Base-by-base conservation (phyloP, 2,329 filamentous ascomycete species). In the Hypoxylon sp. region DNA sequence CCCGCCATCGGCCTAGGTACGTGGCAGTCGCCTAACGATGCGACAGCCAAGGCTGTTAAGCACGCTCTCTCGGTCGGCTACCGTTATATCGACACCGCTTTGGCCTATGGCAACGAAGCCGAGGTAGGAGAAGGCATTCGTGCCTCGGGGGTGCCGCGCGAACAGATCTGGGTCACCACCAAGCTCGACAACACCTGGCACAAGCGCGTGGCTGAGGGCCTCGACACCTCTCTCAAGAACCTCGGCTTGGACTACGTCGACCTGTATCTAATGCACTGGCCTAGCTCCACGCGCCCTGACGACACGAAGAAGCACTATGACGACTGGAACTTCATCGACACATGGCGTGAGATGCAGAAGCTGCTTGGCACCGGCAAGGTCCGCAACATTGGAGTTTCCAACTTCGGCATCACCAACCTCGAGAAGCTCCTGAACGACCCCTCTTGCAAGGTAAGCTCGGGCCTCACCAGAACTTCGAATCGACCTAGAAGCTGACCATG, bases 141-240 rank as follows among this genome's bases (percentile, higher is more conserved):
- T 72, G 86, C 86, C 54, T 87, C 88, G 2, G 89, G 89, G 31
- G 86, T 92, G 1, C 86, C 89, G n/a, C 86, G 90, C 25, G 82
- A 85, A 61, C 82, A 92, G 74, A 88, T 92, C 78, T 93, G 88
- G 86, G 80, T 92, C 64, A 95, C 93, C 58, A 94, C 92, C 74
- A 97, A 96, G 86, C 88, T 95, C 60, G 89, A 93, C 85, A 94
- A 95, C 85, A 86, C 90, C 56, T 92, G 90, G 87, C 92, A 94
- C 82, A 89, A 91, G 82, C 85, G 88, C 69, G 90, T 91, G 30
- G 81, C 84, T 42, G 87, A 90, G 77, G 90, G 86, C 25, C 83
- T 92, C 62, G 84, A 87, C 65, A 81, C 82, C 59, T 90, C 88
- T 10, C 82, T 92, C 64, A 84, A 87, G 77, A 86, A 85, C 72